Percentiles rank a stretch among this genome's conserved stretches.
Conservation (phyloP, 345 rosid species). For the Trapa bicornis region DNA sequence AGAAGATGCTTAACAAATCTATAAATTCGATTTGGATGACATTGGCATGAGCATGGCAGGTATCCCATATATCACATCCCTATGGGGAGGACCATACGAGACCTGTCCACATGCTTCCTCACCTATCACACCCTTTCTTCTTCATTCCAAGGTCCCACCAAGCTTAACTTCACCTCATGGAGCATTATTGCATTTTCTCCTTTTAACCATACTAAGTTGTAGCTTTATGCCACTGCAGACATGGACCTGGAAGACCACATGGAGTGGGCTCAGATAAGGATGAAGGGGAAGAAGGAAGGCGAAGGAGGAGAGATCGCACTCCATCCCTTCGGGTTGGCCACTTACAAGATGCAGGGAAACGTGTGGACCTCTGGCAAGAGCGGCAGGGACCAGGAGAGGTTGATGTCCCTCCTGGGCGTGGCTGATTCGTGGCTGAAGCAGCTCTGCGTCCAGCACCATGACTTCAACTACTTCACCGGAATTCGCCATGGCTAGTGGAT, state of each 20-base stretch:
- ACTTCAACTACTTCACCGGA: conserved; percentile 37
- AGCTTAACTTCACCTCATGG: neutral
- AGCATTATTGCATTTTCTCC: neutral
- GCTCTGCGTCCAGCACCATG: conserved; percentile 40
- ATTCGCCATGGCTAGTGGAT: conserved; percentile 9
- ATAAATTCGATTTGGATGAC: neutral
- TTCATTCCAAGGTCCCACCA: conserved; percentile 30
- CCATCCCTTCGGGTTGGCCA: conserved; percentile 33
- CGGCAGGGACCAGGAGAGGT: conserved; percentile 32
- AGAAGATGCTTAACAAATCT: neutral
- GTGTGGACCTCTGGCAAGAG: conserved; percentile 35
- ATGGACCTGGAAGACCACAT: conserved; percentile 28
- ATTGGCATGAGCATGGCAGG: conserved; percentile 12
- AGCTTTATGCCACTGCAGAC: conserved; percentile 10
- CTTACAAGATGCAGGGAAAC: conserved; percentile 47
- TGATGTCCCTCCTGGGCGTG: conserved; percentile 30
- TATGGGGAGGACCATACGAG: conserved; percentile 46
- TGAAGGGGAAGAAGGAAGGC: conserved; percentile 9
- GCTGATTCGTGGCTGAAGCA: conserved; percentile 53
- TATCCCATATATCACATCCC: conserved; percentile 49
- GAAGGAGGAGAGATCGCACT: conserved; percentile 27
- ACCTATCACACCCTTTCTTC: conserved; percentile 46
- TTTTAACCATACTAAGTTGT: neutral
- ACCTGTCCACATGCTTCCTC: conserved; percentile 41
- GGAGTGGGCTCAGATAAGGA: conserved; percentile 16